Percentiles rank a stretch among this genome's conserved stretches.
Evolutionary conservation across 192 early-diverging fungal species (phyloP).

Genomic region (Chytriomyces confervae): DNA sequence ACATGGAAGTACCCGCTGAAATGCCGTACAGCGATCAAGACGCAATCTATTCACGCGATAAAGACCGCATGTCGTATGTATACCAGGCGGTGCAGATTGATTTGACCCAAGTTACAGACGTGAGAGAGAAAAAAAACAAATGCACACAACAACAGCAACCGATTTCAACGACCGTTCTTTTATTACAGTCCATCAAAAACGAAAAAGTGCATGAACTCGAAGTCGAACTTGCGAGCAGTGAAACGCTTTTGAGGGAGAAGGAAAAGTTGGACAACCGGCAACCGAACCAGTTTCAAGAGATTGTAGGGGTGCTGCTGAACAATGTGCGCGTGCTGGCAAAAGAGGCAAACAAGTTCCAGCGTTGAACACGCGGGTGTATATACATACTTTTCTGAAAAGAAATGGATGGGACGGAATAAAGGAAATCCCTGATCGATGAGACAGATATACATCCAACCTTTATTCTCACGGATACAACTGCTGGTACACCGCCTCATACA

Average conservation of each 20-base stretch:
- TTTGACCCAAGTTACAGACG: constrained; percentile 78
- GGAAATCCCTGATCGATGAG: too few relatives aligned
- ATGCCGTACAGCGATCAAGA: constrained; percentile 43
- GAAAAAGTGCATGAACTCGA: constrained; percentile 84
- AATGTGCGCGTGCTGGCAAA: constrained; percentile 71
- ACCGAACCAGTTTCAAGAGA: constrained; percentile 70
- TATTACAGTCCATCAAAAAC: neutral
- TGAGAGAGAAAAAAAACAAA: constrained; percentile 12
- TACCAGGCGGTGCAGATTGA: constrained; percentile 86
- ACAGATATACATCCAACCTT: too few relatives aligned
- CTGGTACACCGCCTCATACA: too few relatives aligned
- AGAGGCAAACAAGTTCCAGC: constrained; percentile 30
- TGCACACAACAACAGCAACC: neutral
- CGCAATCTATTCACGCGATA: constrained; percentile 68
- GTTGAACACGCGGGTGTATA: neutral
- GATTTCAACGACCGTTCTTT: neutral
- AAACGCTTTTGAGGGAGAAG: constrained; percentile 65
- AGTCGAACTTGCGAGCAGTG: constrained; percentile 73
- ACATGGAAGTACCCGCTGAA: constrained; percentile 70
- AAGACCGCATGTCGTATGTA: constrained; percentile 86
- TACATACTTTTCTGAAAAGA: too few relatives aligned
- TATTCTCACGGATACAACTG: too few relatives aligned
- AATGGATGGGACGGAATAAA: too few relatives aligned
- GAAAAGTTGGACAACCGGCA: constrained; percentile 61
- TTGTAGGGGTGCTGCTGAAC: constrained; percentile 77